Base-by-base conservation (phyloP, 177 flowering plant genomes). In the Vitis hybrid region DNA sequence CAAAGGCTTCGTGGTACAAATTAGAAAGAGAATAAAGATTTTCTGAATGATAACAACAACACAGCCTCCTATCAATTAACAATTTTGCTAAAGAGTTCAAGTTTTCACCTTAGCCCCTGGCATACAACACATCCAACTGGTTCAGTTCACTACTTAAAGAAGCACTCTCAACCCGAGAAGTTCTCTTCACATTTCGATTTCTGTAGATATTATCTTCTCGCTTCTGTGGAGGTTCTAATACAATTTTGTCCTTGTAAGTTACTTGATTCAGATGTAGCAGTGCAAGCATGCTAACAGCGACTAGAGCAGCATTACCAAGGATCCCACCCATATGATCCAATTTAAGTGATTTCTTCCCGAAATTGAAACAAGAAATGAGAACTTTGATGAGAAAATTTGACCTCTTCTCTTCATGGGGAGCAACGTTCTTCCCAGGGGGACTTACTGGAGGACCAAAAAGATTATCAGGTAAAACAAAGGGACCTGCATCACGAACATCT, bases 211-310 rank as follows among this genome's bases (percentile, higher is more conserved):
- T 55, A 53, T 63, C 77, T 53, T 76, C 78, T 59, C 38, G 70
- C 62, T 68, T 69, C n/a, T 59, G 66, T 20, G 68, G 69, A 59
- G 70, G 77, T 55, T 78, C 73, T 51, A 72, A 47, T 19, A 17
- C n/a, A 65, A 70, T 65, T 31, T 69, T 80, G 56, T 78, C 84
- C 67, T 75, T 88, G 6, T 63, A 66, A 22, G 84, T 69, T 2
- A 74, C 79, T 61, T 87, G 95, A 17, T 91, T 87, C 31, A 95
- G 76, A 78, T 89, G 96, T 74, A 88, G 66, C 75, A 92, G 53
- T 11, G 95, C 95, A 70, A 92, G 76, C 96, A 92, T 88, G 85
- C 94, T 88, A 57, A 89, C 73, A 5, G 98, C 89, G 47, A 93
- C 75, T 72, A 93, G 64, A 73, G 97, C 96, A 72, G 94, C 90